Conservation (phyloP, 2,329 filamentous ascomycete genomes). For the Paecilomyces sp. region DNA sequence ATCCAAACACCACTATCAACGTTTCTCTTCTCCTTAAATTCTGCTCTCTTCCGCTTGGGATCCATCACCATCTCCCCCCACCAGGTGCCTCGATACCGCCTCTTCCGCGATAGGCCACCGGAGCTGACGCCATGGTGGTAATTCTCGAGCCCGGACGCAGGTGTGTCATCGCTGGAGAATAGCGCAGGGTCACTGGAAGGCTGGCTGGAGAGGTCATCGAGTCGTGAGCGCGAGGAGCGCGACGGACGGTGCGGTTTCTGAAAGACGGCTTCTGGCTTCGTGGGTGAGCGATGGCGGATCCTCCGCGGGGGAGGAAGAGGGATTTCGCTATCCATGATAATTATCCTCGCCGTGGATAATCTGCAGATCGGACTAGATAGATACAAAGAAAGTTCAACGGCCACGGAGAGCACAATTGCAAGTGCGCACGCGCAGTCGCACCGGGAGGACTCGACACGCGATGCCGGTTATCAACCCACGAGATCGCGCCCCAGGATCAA, state of each 20-base stretch:
- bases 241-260: constrained; percentile 19
- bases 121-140: constrained; percentile 22
- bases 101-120: constrained; percentile 21
- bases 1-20: constrained; percentile 43
- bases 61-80: constrained; percentile 34
- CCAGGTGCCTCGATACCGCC: constrained; percentile 39
- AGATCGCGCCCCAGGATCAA: neutral
- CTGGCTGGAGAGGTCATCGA: constrained; percentile 30
- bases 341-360: neutral
- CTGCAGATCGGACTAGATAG: neutral
- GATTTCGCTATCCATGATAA: constrained; percentile 30
- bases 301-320: constrained; percentile 31
- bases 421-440: neutral
- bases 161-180: constrained; percentile 42
- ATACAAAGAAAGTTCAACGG: neutral
- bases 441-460: neutral
- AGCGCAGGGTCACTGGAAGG: constrained; percentile 39
- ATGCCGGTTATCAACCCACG: neutral
- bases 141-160: constrained; percentile 38
- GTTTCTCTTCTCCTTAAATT: constrained; percentile 37
- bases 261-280: constrained; percentile 10
- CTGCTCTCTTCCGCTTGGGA: constrained; percentile 30
- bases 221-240: constrained; percentile 9
- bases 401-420: neutral
- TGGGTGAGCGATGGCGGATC: constrained; percentile 25